These are phyloP conservation scores for Mycena rosella DNA, from an alignment of 768 basidiomycete genomes.

Conservation along the genomic window DNA sequence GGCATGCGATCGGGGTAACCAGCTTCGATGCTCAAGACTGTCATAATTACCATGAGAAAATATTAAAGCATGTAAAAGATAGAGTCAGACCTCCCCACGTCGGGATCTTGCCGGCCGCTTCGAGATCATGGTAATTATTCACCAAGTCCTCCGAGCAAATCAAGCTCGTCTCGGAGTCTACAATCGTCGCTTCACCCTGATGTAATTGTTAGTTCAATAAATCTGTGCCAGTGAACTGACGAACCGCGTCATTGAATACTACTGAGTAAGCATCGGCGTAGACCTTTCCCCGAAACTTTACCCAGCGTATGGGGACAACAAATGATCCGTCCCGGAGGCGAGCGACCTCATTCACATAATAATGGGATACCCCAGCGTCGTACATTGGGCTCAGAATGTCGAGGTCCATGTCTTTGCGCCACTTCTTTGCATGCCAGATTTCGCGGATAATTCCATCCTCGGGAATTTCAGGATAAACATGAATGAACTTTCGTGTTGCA, in stretches of 20 bases:
- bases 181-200: too few species aligned
- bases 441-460: constrained; percentile 5
- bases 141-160: too few species aligned
- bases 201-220: too few species aligned
- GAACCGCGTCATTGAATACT: background rate
- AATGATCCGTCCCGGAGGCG: background rate
- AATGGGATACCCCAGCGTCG: constrained; percentile 6
- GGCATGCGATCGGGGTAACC: background rate
- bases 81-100: background rate
- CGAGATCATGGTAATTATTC: too few species aligned
- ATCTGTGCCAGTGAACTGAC: too few species aligned
- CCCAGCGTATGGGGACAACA: constrained; percentile 10
- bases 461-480: constrained; percentile 14
- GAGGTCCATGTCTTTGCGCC: constrained; percentile 7
- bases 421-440: constrained; percentile 12
- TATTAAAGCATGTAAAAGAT: background rate
- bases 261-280: background rate
- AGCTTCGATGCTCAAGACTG: background rate
- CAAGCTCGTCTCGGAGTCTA: too few species aligned
- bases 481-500: background rate
- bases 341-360: constrained; percentile 10
- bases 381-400: too few species aligned
- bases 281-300: too few species aligned
- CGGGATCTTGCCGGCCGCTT: too few species aligned
- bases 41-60: background rate